phyloP scores from a whole-genome alignment of 2,329 filamentous ascomycete species.

The Verticillium nubilum region DNA sequence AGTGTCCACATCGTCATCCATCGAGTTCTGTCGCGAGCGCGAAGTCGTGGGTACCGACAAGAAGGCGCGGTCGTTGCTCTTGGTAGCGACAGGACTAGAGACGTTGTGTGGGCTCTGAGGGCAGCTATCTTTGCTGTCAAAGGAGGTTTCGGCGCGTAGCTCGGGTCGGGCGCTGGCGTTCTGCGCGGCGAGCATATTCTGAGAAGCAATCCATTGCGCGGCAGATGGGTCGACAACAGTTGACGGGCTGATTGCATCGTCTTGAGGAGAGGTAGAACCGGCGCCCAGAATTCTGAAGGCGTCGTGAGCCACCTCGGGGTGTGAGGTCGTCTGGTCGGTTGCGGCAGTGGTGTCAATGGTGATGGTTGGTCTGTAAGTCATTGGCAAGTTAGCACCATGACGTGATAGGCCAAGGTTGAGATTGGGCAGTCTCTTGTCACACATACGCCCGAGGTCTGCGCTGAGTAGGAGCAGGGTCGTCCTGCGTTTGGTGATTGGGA shows the following conservation, averaged over 20 bases:
- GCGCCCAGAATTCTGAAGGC: constrained; percentile 15
- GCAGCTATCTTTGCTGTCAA: constrained; percentile 61
- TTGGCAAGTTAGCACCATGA: background rate
- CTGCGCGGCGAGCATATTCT: constrained; percentile 17
- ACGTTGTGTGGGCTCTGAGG: constrained; percentile 71
- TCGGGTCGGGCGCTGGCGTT: constrained; percentile 29
- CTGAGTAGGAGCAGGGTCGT: constrained; percentile 6
- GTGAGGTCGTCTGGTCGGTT: constrained; percentile 20
- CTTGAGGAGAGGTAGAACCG: constrained; percentile 30
- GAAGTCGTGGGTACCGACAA: constrained; percentile 59
- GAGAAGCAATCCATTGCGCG: constrained; percentile 18
- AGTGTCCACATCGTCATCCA: constrained; percentile 61
- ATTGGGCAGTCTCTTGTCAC: background rate
- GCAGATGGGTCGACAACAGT: constrained; percentile 26
- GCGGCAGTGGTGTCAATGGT: constrained; percentile 46
- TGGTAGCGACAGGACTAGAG: constrained; percentile 49
- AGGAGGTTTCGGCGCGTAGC: constrained; percentile 50
- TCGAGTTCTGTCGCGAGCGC: constrained; percentile 61
- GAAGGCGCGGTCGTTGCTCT: constrained; percentile 46
- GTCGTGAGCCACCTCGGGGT: constrained; percentile 22
- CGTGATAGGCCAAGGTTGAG: background rate
- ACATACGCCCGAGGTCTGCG: constrained; percentile 33
- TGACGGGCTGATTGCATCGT: constrained; percentile 34
- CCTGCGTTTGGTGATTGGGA: constrained; percentile 6
- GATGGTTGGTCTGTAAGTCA: constrained; percentile 42